Conservation (phyloP, 352 stramenopile species). For the Pythium graminicola region DNA sequence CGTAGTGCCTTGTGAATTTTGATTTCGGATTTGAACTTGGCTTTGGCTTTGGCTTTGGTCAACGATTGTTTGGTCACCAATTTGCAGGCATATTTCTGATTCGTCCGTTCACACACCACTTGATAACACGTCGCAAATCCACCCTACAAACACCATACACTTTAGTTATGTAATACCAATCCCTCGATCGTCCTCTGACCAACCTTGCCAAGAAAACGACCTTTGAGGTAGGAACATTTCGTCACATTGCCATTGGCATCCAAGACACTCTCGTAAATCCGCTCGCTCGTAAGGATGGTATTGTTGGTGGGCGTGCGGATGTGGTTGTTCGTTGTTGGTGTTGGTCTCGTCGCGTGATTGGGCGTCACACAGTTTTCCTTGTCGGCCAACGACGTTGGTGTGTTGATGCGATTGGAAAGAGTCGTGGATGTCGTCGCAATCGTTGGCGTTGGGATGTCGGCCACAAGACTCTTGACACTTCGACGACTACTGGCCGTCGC, state of each 20-base stretch:
- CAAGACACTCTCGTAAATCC: slow-evolving; percentile 62
- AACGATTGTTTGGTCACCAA: slow-evolving; percentile 97
- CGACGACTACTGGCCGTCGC: slow-evolving; percentile 2
- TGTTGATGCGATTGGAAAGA: background rate
- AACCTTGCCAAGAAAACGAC: slow-evolving; percentile 94
- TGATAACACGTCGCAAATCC: slow-evolving; percentile 98
- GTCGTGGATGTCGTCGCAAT: background rate
- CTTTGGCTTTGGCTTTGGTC: slow-evolving; percentile 92
- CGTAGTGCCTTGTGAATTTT: slow-evolving; percentile 97
- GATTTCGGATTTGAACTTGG: slow-evolving; percentile 97
- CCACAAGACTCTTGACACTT: slow-evolving; percentile 1
- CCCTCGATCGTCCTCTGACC: background rate
- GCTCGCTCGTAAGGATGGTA: slow-evolving; percentile 25
- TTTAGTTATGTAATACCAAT: background rate
- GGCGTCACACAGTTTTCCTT: slow-evolving; percentile 19
- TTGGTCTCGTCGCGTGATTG: background rate
- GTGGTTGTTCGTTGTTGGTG: background rate
- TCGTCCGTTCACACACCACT: slow-evolving; percentile 90
- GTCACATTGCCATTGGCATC: slow-evolving; percentile 47
- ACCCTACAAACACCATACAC: slow-evolving; percentile 52
- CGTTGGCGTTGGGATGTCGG: slow-evolving; percentile 4
- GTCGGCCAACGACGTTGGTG: slow-evolving; percentile 8
- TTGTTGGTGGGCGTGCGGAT: background rate
- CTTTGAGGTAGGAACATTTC: slow-evolving; percentile 83
- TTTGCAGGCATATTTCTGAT: slow-evolving; percentile 95